Percentiles rank a stretch among this genome's conserved stretches.
phyloP scores from a whole-genome alignment of 768 basidiomycete species.

The Psilocybe cubensis region DNA sequence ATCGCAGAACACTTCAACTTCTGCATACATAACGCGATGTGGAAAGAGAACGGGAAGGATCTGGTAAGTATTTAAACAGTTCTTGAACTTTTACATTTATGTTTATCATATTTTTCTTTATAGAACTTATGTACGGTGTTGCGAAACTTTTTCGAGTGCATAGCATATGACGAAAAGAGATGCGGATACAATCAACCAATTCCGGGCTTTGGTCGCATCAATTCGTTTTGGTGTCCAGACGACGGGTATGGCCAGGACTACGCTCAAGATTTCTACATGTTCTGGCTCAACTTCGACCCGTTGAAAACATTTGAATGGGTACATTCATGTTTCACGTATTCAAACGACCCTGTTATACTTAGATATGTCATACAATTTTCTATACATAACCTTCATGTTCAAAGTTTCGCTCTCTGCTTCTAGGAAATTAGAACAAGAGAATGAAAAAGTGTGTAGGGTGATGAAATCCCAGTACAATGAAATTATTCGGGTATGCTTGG shows the following conservation, averaged over 20 bases:
- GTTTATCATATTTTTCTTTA: neutral
- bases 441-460: neutral
- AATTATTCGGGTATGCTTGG: neutral
- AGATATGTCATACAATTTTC: neutral
- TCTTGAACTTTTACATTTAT: neutral
- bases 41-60: neutral
- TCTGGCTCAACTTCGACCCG: slow-evolving; percentile 27
- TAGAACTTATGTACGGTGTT: slow-evolving; percentile 20
- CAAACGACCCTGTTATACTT: neutral
- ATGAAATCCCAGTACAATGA: neutral
- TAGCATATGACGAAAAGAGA: slow-evolving; percentile 25
- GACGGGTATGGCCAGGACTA: slow-evolving; percentile 5
- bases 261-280: slow-evolving; percentile 23
- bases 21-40: neutral
- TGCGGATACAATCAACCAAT: slow-evolving; percentile 11
- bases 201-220: slow-evolving; percentile 22
- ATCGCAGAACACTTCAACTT: neutral
- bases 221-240: slow-evolving; percentile 21
- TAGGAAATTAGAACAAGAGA: neutral
- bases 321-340: neutral
- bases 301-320: slow-evolving; percentile 29
- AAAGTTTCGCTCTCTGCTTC: neutral
- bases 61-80: neutral
- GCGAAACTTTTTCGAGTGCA: slow-evolving; percentile 25
- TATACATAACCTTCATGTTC: neutral